phyloP scores from a whole-genome alignment of 2,329 filamentous ascomycete genomes.

The Raffaelea albimanens region DNA sequence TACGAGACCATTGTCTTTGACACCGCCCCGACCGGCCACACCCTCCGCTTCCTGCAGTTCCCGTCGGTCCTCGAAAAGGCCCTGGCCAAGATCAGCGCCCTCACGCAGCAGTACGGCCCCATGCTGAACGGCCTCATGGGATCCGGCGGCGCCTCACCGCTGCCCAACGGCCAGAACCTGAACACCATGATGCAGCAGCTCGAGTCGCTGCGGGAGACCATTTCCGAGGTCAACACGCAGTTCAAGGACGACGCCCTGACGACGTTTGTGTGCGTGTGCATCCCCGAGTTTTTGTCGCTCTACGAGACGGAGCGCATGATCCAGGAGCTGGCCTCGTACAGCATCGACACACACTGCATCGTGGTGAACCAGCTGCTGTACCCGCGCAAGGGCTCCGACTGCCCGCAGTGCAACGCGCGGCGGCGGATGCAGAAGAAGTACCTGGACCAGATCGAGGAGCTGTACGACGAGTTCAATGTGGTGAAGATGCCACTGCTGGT shows the following conservation, averaged over 20 bases:
- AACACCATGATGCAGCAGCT: conserved; percentile 91
- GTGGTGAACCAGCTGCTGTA: conserved; percentile 98
- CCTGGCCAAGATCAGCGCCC: conserved; percentile 90
- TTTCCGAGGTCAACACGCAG: conserved; percentile 90
- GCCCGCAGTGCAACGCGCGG: conserved; percentile 90
- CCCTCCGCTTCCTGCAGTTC: conserved; percentile 96
- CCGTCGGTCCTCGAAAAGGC: conserved; percentile 97
- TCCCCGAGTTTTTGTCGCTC: conserved; percentile 89
- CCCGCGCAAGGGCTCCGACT: conserved; percentile 73
- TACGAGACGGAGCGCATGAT: conserved; percentile 99
- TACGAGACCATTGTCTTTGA: conserved; percentile 99
- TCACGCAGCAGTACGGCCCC: conserved; percentile 89
- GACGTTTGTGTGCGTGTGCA: conserved; percentile 97
- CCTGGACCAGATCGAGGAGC: conserved; percentile 93
- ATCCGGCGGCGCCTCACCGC: conserved; percentile 41
- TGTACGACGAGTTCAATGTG: conserved; percentile 98
- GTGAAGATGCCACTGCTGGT: conserved; percentile 96
- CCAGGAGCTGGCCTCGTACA: conserved; percentile 85
- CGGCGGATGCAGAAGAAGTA: conserved; percentile 99
- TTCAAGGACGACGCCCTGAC: conserved; percentile 96
- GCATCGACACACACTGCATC: conserved; percentile 94
- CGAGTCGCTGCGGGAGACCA: conserved; percentile 85
- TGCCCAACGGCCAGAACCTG: conserved; percentile 89
- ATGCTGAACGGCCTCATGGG: conserved; percentile 92
- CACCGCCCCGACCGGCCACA: conserved; percentile 95